phyloP scores from a whole-genome alignment of 169 alveolate species.

The Plasmodium gallinaceum region DNA sequence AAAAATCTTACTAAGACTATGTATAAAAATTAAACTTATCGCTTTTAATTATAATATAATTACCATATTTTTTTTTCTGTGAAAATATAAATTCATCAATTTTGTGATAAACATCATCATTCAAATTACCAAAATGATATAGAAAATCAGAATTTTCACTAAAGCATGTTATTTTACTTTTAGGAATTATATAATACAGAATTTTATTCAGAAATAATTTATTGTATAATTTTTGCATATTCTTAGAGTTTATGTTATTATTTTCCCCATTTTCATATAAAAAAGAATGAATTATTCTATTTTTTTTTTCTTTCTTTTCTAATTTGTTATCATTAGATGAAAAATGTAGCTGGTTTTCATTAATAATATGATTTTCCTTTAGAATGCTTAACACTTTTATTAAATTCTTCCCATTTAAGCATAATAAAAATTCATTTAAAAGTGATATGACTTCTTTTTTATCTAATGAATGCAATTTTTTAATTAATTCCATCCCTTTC shows the following conservation, averaged over 20 bases:
- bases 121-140: background rate
- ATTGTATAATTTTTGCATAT: conserved; percentile 18
- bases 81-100: conserved; percentile 47
- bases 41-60: conserved; percentile 50
- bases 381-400: conserved; percentile 1
- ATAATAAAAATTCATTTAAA: conserved; percentile 40
- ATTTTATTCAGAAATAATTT: conserved; percentile 43
- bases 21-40: conserved; percentile 31
- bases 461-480: conserved; percentile 37
- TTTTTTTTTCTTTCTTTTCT: conserved; percentile 26
- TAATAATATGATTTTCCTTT: conserved; percentile 4
- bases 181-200: conserved; percentile 53
- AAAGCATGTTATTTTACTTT: background rate
- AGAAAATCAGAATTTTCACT: background rate
- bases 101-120: conserved; percentile 9
- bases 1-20: background rate
- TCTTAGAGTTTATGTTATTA: conserved; percentile 28
- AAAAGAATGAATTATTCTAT: conserved; percentile 21
- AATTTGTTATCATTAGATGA: background rate
- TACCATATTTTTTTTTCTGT: conserved; percentile 12
- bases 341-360: conserved; percentile 1
- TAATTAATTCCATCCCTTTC: conserved; percentile 37
- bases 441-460: conserved; percentile 12
- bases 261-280: conserved; percentile 2
- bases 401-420: conserved; percentile 32